A percentile compares a stretch with the other conserved stretches of the same genome.
Conservation (phyloP, 179 eudicot species). For the Camellia oleifera region DNA sequence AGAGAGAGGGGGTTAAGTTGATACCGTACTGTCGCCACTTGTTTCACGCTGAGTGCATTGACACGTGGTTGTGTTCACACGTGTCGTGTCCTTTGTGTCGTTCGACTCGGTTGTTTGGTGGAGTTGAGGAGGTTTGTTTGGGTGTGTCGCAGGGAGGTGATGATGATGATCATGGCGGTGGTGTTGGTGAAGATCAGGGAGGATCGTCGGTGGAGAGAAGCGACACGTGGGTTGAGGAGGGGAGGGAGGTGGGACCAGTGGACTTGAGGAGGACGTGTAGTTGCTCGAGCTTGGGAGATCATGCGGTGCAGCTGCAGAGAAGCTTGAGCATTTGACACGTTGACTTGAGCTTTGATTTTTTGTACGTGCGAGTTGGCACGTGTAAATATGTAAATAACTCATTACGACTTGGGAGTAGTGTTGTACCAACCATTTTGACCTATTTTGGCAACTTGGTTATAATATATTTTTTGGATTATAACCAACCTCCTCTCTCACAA, state of each 20-base stretch:
- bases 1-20: conserved; percentile 28
- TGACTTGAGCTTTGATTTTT: background rate
- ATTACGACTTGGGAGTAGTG: no score
- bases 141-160: conserved; percentile 20
- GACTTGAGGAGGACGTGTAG: conserved; percentile 14
- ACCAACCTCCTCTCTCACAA: no score
- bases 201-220: conserved; percentile 13
- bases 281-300: conserved; percentile 13
- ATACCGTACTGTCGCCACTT: conserved; percentile 45
- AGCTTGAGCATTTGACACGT: conserved; percentile 15
- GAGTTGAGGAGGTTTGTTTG: conserved; percentile 18
- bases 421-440: no score
- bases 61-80: conserved; percentile 43
- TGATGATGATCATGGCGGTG: background rate
- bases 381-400: background rate
- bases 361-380: conserved; percentile 1
- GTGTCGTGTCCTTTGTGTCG: conserved; percentile 49
- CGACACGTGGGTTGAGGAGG: conserved; percentile 15
- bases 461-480: no score
- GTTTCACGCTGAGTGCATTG: conserved; percentile 43
- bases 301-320: conserved; percentile 13
- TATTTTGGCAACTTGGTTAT: no score
- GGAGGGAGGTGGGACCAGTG: background rate
- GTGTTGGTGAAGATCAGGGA: background rate
- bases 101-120: conserved; percentile 29